phyloP scores from a whole-genome alignment of 2,329 filamentous ascomycete species.

The Akanthomyces lecanii region DNA sequence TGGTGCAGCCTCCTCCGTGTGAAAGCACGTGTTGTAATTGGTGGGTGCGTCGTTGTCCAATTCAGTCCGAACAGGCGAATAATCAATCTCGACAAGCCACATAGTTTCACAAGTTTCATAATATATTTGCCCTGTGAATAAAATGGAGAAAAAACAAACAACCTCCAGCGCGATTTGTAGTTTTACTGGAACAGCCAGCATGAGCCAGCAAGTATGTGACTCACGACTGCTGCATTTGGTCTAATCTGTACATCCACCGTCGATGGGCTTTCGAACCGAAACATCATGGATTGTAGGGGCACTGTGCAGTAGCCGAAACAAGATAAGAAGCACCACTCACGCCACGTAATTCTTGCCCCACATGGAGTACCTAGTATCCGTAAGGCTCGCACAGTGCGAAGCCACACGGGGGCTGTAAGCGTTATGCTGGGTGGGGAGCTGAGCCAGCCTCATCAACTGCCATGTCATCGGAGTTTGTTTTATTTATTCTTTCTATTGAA shows the following conservation, averaged over 20 bases:
- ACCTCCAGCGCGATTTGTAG: neutral
- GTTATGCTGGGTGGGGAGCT: constrained; percentile 28
- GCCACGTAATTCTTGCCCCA: neutral
- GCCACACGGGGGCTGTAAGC: constrained; percentile 20
- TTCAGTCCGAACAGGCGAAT: constrained; percentile 15
- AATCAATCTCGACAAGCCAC: neutral
- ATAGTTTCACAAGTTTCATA: neutral
- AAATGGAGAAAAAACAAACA: neutral
- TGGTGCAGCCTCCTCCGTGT: constrained; percentile 29
- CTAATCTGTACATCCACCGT: too few relatives aligned
- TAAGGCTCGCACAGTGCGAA: constrained; percentile 17
- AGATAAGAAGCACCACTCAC: neutral
- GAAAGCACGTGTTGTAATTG: constrained; percentile 35
- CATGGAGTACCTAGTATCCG: constrained; percentile 26
- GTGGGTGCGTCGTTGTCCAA: constrained; percentile 16
- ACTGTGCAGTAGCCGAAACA: neutral
- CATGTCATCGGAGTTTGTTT: neutral
- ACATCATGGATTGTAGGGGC: neutral
- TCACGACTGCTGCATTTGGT: neutral
- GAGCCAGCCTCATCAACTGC: neutral
- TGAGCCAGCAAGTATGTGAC: neutral
- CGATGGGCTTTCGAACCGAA: neutral
- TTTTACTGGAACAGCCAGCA: too few relatives aligned
- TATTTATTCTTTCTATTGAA: neutral
- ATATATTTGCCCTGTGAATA: neutral